Evolutionary conservation across 2,329 filamentous ascomycete species (phyloP).

Genomic region (Plectosphaerella cucumerina): DNA sequence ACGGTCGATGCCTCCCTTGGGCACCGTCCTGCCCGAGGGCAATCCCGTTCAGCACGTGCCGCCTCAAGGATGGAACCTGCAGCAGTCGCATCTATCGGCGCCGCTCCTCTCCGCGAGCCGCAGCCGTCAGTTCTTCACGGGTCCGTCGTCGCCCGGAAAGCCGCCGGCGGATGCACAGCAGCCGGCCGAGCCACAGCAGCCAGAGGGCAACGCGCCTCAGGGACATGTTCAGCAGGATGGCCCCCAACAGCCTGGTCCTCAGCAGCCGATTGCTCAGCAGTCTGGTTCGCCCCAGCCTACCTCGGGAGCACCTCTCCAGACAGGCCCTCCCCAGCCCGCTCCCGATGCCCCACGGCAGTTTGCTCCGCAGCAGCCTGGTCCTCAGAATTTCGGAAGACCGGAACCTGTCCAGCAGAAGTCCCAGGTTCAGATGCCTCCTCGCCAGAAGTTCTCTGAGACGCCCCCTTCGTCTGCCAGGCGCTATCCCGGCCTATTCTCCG

Average conservation of each 20-base stretch:
- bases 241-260: not conserved
- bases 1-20: not conserved
- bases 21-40: slow-evolving; percentile 3
- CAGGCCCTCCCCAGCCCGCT: too few relatives aligned
- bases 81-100: slow-evolving; percentile 50
- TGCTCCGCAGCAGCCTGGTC: too few relatives aligned
- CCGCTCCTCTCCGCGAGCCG: slow-evolving; percentile 33
- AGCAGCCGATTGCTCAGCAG: not conserved
- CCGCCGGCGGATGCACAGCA: slow-evolving; percentile 20
- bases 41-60: slow-evolving; percentile 37
- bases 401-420: too few relatives aligned
- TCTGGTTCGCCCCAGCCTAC: slow-evolving; percentile 2
- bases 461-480: slow-evolving; percentile 48
- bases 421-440: slow-evolving; percentile 12
- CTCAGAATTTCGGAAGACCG: too few relatives aligned
- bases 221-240: not conserved
- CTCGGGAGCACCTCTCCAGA: too few relatives aligned
- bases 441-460: slow-evolving; percentile 28
- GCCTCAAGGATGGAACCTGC: slow-evolving; percentile 46
- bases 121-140: slow-evolving; percentile 6
- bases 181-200: slow-evolving; percentile 5
- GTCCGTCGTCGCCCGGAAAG: slow-evolving; percentile 25
- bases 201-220: not conserved
- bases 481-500: slow-evolving; percentile 42
- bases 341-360: too few relatives aligned